Base-by-base conservation (phyloP, 441 rosid species). In the Hypseocharis bilobata region DNA sequence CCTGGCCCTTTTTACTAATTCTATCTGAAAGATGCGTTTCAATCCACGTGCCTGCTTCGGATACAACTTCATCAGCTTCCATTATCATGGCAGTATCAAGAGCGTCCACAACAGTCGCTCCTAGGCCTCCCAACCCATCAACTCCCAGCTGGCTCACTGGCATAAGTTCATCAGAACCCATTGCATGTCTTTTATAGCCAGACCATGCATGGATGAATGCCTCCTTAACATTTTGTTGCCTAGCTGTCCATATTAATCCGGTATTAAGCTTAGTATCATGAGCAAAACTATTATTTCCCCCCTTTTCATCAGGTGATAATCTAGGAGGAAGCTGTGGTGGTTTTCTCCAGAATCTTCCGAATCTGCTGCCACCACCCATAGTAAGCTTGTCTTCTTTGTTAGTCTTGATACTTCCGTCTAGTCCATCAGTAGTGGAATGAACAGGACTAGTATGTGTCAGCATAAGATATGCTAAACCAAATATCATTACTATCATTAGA, bases 71-170 rank as follows among this genome's bases (percentile, higher is more conserved):
- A 76, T 90, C 87, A 63, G 71, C 82, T 63, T 89, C 95, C 97
- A 93, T 93, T 74, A 93, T 88, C 85, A 93, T 87, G 58, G 99
- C 96, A 72, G 99, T 88, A 76, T 93, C 99, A 68, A 93, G 94
- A 70, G 94, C 87, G 82, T 90, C 98, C 38, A 90, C 97, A 23
- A 88, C 74, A 5, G 98, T 87, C 34, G 97, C 99, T 72, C 97
- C 99, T 22, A 91, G 80, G 63, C 99, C 99, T 73, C 99, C 99
- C 73, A 93, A 78, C 4, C 93, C 97, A 78, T 93, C 90, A 64
- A 79, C 82, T 23, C 99, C 99, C 11, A 0, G 81, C 67, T 75
- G 81, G 70, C 86, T 88, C 52, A 88, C 57, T 16, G 99, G 97
- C 95, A 86, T 85, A 59, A 93, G 95, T 78, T 93, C 99, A 77